Evolutionary conservation across 192 early-diverging fungal genomes (phyloP), one percentile per base, ranked within the genome.

Genomic region (Coemansia sp.): DNA sequence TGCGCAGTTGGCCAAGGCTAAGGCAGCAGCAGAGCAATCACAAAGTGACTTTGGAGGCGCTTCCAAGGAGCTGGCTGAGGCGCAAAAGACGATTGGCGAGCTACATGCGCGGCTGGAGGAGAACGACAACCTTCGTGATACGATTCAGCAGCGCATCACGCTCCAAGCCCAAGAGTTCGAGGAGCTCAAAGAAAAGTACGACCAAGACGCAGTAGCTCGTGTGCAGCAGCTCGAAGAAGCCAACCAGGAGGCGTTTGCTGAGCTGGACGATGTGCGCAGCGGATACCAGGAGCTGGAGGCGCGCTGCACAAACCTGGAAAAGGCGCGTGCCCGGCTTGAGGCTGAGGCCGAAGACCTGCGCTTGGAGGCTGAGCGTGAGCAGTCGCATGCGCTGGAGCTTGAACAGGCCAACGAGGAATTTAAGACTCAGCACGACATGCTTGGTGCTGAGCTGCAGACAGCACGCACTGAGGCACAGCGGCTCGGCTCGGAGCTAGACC

Each of bases 311-410:
- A 86, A 83, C 26, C 64, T 89, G 24, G 93, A 95, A 21, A 89
- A 91, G 74, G 85, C 88, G 5, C 88, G 87, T 53, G 63, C 74
- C 0, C 79, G 87, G 4, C 74, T 93, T 7, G 83, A 79, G 3
- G 62, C 86, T 42, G 93, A 93, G 66, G 83, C 89, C 10, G 90
- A 93, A 71, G 91, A 94, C 56, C 68, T 90, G 34, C 79, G 84
- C 14, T 81, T 86, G 60, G 89, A 92, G 63, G 67, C 81, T 26
- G 92, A 95, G 67, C 85, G 90, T 25, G 88, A 91, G 62, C 49
- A 59, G 11, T 58, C 73, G 25, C 89, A 90, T 71, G 84, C 84
- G 62, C 46, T 66, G 18, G 70, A 76, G 55, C 64, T 81, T 44
- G 71, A 81, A 61, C 60, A 76, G 60, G 73, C 79, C 25, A 81